Base-by-base conservation (phyloP, 768 basidiomycete species). In the Holtermannia corniformis region DNA sequence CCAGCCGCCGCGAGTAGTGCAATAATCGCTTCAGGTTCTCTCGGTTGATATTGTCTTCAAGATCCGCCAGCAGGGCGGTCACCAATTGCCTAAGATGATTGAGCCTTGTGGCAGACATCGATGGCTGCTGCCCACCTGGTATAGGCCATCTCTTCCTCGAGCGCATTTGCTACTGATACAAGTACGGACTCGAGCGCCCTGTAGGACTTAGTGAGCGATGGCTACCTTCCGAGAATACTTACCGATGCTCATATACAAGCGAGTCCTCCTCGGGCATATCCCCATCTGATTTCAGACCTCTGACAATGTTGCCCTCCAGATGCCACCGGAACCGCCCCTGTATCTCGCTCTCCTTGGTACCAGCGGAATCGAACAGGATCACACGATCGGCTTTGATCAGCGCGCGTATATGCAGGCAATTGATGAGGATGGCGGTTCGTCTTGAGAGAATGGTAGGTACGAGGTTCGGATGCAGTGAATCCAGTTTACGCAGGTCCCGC, bases 81-180 rank as follows among this genome's bases (percentile, higher is more conserved):
- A 96, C 86, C 32, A 95, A 81, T 57, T 86, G 85, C 27, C 92
- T 55, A 42, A 14, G 12, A 12, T 37, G 10, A 14, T n/a, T 41
- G 3, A 40, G 46, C 46, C 5, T 41, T 22, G 5, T 16, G 47
- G 21, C 22, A 40, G 21, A 45, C 27, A 32, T 21, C 16, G 16
- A 13, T 4, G 27, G 14, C 25, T 44, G 20, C 22, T 2, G 42
- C 59, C 13, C 2, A 61, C 57, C 57, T 82, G 48, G 90, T 87
- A 67, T 92, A 92, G 13, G 85, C 85, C 86, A 96, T 86, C 74
- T 97, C 93, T 26, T 90, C 89, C 74, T 96, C 93, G 21, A 97
- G 77, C 3, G 93, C 91, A 59, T 86, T 87, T 52, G 92, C 75
- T 10, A 93, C 88, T 40, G 90, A 93, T 41, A 93, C 80, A 41